These are phyloP conservation scores for Heracleum sosnowskyi DNA, from an alignment of 129 eudicot species.

Conservation along the genomic window DNA sequence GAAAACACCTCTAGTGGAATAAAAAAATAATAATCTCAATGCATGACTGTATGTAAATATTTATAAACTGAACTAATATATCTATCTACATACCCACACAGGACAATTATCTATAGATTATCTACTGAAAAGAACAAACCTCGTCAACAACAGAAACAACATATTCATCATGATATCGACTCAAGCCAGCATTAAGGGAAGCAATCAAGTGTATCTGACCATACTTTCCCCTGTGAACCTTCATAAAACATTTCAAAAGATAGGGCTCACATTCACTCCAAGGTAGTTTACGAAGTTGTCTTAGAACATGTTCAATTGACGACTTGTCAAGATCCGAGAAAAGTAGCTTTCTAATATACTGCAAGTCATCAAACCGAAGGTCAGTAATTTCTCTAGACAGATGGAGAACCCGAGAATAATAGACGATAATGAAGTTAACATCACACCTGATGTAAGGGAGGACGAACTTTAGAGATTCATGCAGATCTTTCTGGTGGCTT, in stretches of 20 bases:
- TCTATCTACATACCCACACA: neutral
- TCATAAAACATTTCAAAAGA: constrained; percentile 80
- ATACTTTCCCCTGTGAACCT: constrained; percentile 92
- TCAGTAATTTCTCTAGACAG: constrained; percentile 1
- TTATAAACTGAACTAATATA: neutral
- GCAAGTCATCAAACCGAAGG: constrained; percentile 26
- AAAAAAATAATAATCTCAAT: neutral
- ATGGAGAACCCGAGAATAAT: neutral
- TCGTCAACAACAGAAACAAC: constrained; percentile 93
- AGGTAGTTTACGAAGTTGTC: constrained; percentile 93
- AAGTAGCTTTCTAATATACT: constrained; percentile 90
- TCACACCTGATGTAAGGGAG: constrained; percentile 88
- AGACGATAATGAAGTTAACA: neutral
- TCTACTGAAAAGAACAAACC: constrained; percentile 36
- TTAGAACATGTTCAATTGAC: constrained; percentile 80
- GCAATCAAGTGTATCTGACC: constrained; percentile 98
- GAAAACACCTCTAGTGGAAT: neutral
- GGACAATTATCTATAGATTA: neutral
- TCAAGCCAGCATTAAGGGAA: constrained; percentile 90
- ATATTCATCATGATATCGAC: constrained; percentile 94
- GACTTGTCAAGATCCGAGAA: constrained; percentile 90
- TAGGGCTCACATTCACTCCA: constrained; percentile 91
- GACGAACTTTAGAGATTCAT: constrained; percentile 86
- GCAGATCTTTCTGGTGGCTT: constrained; percentile 99
- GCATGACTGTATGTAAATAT: neutral